Percentiles rank a stretch among this genome's conserved stretches.
These are phyloP conservation scores for Pseudonitzschia pungens DNA, from an alignment of 108 stramenopile genomes.

Conservation along the genomic window DNA sequence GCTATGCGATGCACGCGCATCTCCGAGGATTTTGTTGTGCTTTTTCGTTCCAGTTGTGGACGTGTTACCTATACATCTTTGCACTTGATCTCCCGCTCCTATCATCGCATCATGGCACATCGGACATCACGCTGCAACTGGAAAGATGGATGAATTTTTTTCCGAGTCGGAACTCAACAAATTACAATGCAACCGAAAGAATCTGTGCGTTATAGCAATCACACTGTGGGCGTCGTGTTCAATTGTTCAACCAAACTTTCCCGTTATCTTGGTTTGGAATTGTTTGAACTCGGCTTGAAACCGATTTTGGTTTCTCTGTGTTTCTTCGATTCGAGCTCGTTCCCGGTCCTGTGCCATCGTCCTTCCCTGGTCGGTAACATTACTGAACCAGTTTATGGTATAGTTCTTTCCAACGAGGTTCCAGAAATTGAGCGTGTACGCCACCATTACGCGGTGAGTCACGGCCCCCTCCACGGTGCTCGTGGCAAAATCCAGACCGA, in stretches of 20 bases:
- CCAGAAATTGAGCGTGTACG: constrained; percentile 10
- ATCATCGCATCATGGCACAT: too few relatives aligned
- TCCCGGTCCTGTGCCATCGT: background rate
- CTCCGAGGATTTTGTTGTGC: too few relatives aligned
- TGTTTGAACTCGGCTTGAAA: background rate
- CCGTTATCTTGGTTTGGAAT: background rate
- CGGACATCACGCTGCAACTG: too few relatives aligned
- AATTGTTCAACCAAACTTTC: background rate
- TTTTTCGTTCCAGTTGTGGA: too few relatives aligned
- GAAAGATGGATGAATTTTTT: too few relatives aligned
- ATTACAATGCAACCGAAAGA: too few relatives aligned
- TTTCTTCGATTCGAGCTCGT: background rate
- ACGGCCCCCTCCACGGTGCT: background rate
- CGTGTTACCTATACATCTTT: too few relatives aligned
- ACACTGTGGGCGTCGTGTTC: too few relatives aligned
- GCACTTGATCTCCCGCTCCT: too few relatives aligned
- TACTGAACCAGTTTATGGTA: background rate
- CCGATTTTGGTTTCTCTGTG: background rate
- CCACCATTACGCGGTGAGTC: background rate
- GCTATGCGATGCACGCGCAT: too few relatives aligned
- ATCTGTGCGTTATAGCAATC: too few relatives aligned
- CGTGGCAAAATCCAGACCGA: constrained; percentile 7
- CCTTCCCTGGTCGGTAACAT: background rate
- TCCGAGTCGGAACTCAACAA: too few relatives aligned
- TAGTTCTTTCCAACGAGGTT: constrained; percentile 3